Conservation (phyloP, 1,284 basidiomycete species). For the Moesziomyces sp. region DNA sequence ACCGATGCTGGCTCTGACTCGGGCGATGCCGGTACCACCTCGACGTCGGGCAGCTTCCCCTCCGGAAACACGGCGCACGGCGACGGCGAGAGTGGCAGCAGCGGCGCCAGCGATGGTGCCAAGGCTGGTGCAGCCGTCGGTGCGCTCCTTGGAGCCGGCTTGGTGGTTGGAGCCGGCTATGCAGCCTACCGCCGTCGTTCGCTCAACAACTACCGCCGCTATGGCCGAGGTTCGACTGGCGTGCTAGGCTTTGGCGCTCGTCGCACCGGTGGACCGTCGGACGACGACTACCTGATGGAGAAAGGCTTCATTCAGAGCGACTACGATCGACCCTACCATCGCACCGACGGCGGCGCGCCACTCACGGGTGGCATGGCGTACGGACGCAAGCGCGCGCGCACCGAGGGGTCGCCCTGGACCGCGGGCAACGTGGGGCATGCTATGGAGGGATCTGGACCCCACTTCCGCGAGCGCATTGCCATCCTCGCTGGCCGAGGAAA, state of each 20-base stretch:
- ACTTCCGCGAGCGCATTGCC: constrained; percentile 54
- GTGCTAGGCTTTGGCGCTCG: constrained; percentile 34
- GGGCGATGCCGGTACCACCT: constrained; percentile 2
- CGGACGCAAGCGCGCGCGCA: constrained; percentile 26
- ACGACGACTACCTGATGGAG: constrained; percentile 48
- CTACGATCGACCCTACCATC: constrained; percentile 35
- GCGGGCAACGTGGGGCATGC: constrained; percentile 57
- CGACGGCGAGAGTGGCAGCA: constrained; percentile 5
- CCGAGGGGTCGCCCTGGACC: constrained; percentile 34
- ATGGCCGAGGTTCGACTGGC: constrained; percentile 43
- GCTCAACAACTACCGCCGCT: constrained; percentile 41
- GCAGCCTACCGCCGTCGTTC: constrained; percentile 44
- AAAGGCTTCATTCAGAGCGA: constrained; percentile 33
- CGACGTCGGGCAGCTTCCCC: constrained; percentile 19
- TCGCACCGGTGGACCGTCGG: constrained; percentile 10
- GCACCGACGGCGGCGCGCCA: constrained; percentile 9
- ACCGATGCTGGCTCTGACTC: constrained; percentile 1
- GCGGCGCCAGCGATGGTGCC: constrained; percentile 22
- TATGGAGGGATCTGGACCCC: constrained; percentile 58
- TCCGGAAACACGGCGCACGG: constrained; percentile 4
- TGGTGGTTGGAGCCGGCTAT: constrained; percentile 56
- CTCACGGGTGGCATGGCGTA: constrained; percentile 14
- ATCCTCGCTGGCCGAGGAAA: constrained; percentile 52
- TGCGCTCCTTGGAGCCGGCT: constrained; percentile 52
- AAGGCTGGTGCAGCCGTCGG: constrained; percentile 59